Evolutionary conservation across 345 rosid genomes (phyloP).

Genomic region (Sonneratia alba): DNA sequence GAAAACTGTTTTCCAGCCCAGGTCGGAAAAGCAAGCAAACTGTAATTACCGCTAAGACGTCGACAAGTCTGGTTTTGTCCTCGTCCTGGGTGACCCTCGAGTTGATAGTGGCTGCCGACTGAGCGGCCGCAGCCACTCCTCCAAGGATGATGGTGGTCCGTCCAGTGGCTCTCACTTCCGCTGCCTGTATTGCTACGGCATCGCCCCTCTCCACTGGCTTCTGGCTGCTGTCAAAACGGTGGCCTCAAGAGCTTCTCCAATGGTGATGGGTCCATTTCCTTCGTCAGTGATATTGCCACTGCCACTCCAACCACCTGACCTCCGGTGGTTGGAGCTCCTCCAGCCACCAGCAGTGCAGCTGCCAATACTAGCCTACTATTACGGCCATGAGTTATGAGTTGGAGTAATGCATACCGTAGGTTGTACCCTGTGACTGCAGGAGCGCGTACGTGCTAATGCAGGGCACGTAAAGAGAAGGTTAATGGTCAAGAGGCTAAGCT

Average conservation of each 20-base stretch:
- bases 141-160: conserved; percentile 48
- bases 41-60: conserved; percentile 39
- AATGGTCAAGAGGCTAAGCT: too few relatives aligned
- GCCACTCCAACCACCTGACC: not conserved
- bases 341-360: conserved; percentile 5
- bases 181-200: conserved; percentile 81
- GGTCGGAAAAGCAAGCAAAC: not conserved
- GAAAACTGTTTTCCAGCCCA: not conserved
- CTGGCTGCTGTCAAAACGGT: conserved; percentile 48
- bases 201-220: conserved; percentile 82
- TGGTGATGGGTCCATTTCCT: conserved; percentile 31
- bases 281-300: not conserved
- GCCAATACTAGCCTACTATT: conserved; percentile 12
- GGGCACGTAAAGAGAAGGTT: too few relatives aligned
- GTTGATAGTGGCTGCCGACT: conserved; percentile 68
- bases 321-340: not conserved
- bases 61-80: conserved; percentile 59
- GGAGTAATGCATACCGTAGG: too few relatives aligned
- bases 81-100: conserved; percentile 31
- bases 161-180: conserved; percentile 80
- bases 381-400: too few relatives aligned
- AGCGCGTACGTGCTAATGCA: too few relatives aligned
- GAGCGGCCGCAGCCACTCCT: conserved; percentile 66
- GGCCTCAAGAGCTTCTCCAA: conserved; percentile 73
- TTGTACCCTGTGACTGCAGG: too few relatives aligned